These are phyloP conservation scores for Cryptococcus sp. DNA, from an alignment of 1,284 basidiomycete species.

Conservation along the genomic window DNA sequence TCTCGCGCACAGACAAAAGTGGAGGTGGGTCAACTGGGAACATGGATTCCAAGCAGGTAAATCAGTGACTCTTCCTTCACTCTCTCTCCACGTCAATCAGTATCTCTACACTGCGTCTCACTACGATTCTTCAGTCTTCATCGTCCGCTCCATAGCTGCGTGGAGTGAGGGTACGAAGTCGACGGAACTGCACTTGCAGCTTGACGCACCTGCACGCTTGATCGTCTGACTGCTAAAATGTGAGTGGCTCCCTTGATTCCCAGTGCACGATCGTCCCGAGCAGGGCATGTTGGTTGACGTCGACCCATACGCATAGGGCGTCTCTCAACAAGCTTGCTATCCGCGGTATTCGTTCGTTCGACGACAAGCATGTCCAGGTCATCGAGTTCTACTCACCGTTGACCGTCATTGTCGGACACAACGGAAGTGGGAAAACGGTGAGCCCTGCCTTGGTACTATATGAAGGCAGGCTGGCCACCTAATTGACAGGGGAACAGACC, in stretches of 20 bases:
- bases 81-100: no score
- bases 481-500: slow-evolving; percentile 57
- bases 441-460: slow-evolving; percentile 3
- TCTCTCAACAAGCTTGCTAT: slow-evolving; percentile 86
- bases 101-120: no score
- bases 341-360: slow-evolving; percentile 71
- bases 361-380: slow-evolving; percentile 89
- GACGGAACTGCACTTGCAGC: no score
- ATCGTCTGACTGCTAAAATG: no score
- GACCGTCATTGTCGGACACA: slow-evolving; percentile 98
- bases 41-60: no score
- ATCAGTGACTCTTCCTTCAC: no score
- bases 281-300: not conserved
- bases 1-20: not conserved
- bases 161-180: no score
- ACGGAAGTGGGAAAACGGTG: slow-evolving; percentile 95
- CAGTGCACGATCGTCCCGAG: no score
- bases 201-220: no score
- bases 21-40: slow-evolving; percentile 9
- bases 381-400: slow-evolving; percentile 98
- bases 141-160: no score
- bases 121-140: no score
- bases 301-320: slow-evolving; percentile 62
- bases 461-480: not conserved
- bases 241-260: no score